These are phyloP conservation scores for Apiotrichum veenhuisii DNA, from an alignment of 1,284 basidiomycete genomes.

Conservation along the genomic window DNA sequence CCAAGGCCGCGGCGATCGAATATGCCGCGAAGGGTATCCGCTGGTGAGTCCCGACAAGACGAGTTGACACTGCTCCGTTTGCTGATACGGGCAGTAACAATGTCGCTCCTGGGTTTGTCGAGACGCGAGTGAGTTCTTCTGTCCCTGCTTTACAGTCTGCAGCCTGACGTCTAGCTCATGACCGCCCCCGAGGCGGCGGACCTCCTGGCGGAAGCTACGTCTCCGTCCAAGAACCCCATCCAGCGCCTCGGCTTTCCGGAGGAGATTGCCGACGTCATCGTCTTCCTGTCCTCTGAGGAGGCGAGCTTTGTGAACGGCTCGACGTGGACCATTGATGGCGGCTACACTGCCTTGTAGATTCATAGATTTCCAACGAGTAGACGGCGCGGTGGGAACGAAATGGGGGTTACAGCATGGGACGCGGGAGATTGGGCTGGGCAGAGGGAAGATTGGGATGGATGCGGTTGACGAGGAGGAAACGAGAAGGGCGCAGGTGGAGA, in stretches of 20 bases:
- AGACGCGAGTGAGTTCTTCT: slow-evolving; percentile 2
- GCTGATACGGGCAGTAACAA: slow-evolving; percentile 1
- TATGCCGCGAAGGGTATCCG: slow-evolving; percentile 17
- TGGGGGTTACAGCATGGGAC: no score
- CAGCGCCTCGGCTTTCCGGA: slow-evolving; percentile 23
- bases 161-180: not conserved
- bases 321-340: slow-evolving; percentile 11
- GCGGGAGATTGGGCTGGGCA: no score
- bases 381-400: no score
- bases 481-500: no score
- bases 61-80: not conserved
- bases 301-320: slow-evolving; percentile 35
- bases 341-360: not conserved
- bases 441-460: no score
- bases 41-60: slow-evolving; percentile 2
- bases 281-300: slow-evolving; percentile 28
- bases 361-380: not conserved
- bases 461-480: no score
- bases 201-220: slow-evolving; percentile 8
- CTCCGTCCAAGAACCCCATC: slow-evolving; percentile 13
- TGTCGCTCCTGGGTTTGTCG: slow-evolving; percentile 12
- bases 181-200: not conserved
- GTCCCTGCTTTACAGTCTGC: not conserved
- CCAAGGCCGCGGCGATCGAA: slow-evolving; percentile 18
- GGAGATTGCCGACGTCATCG: slow-evolving; percentile 32